phyloP scores from a whole-genome alignment of 2,329 filamentous ascomycete species.

The Torrubiella hemipterigena region DNA sequence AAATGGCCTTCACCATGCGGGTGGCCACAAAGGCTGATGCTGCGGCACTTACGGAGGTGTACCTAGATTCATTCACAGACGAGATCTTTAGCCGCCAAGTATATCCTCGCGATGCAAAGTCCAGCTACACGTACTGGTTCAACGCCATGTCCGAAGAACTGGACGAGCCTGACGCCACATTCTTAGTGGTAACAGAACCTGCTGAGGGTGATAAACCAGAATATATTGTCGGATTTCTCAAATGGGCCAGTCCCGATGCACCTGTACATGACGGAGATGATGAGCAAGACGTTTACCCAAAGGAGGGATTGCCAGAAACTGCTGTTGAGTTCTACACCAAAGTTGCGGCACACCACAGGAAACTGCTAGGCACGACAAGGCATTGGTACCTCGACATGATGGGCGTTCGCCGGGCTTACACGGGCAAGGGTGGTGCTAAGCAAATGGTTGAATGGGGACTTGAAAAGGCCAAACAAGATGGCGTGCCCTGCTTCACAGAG shows the following conservation, averaged over 20 bases:
- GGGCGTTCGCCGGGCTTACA: conserved; percentile 26
- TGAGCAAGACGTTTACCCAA: conserved; percentile 26
- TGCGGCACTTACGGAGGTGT: conserved; percentile 26
- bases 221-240: conserved; percentile 30
- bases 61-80: conserved; percentile 30
- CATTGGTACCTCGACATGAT: conserved; percentile 39
- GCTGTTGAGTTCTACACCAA: conserved; percentile 27
- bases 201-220: conserved; percentile 7
- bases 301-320: conserved; percentile 21
- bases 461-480: conserved; percentile 28
- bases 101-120: conserved; percentile 18
- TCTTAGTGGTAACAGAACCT: conserved; percentile 26
- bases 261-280: conserved; percentile 11
- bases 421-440: conserved; percentile 32
- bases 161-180: conserved; percentile 20
- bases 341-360: conserved; percentile 20
- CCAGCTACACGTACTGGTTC: conserved; percentile 22
- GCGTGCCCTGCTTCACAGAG: conserved; percentile 34
- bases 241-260: conserved; percentile 28
- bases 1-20: conserved; percentile 20
- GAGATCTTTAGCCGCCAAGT: conserved; percentile 23
- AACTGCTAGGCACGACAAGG: conserved; percentile 24
- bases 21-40: conserved; percentile 27
- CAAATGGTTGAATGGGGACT: conserved; percentile 35
- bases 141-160: conserved; percentile 24